Percentiles rank a stretch among this genome's conserved stretches.
phyloP scores from a whole-genome alignment of 805 yeast species.

The Kluyveromyces aestuarii region DNA sequence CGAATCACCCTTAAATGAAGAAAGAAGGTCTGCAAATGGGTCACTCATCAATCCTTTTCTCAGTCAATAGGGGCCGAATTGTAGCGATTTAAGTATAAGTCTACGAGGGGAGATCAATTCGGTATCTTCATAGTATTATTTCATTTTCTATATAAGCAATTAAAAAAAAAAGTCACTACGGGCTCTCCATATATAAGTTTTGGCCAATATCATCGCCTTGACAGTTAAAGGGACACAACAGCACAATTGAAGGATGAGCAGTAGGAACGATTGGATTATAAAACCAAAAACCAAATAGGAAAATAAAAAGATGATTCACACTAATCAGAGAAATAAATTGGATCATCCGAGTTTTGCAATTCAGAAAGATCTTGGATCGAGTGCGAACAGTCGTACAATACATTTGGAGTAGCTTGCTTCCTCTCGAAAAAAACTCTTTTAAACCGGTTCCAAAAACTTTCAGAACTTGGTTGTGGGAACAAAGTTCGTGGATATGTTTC shows the following conservation, averaged over 20 bases:
- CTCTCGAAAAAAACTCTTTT: neutral
- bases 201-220: no score
- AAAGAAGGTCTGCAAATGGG: slow-evolving; percentile 36
- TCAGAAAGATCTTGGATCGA: neutral
- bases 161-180: no score
- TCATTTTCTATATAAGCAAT: no score
- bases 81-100: no score
- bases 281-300: no score
- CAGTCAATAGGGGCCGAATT: neutral
- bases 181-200: no score
- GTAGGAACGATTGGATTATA: no score
- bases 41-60: slow-evolving; percentile 18
- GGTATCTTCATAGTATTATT: no score
- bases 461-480: neutral
- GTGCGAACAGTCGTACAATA: neutral
- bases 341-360: neutral
- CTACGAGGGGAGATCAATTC: no score
- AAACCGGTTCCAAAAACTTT: neutral
- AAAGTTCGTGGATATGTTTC: neutral
- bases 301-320: neutral
- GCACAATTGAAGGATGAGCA: no score
- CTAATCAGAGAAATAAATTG: neutral
- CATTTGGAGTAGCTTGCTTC: neutral
- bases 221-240: no score
- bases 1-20: slow-evolving; percentile 19